Percentiles rank a stretch among this genome's conserved stretches.
phyloP scores from a whole-genome alignment of 345 rosid species.

The Salix brachista region DNA sequence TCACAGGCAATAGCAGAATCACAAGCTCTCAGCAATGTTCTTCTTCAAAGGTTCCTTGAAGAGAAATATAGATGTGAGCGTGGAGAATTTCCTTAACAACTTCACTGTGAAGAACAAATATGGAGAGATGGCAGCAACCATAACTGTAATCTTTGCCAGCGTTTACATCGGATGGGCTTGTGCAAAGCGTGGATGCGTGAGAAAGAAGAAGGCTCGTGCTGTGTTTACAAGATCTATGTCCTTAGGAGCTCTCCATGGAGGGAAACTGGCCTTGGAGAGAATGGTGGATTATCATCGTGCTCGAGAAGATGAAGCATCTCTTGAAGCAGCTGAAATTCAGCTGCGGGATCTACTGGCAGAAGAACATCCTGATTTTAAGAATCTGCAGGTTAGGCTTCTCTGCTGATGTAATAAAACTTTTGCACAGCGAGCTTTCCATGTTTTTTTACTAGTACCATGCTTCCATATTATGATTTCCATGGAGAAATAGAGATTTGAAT shows the following conservation, averaged over 20 bases:
- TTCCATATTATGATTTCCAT: not conserved
- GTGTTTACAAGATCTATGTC: constrained; percentile 38
- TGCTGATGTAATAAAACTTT: not conserved
- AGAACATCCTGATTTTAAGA: constrained; percentile 34
- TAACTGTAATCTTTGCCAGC: constrained; percentile 37
- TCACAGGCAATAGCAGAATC: not conserved
- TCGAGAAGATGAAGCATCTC: constrained; percentile 24
- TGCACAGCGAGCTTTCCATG: no score
- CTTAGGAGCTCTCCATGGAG: constrained; percentile 52
- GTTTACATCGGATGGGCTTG: constrained; percentile 43
- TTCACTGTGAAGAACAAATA: constrained; percentile 33
- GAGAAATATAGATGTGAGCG: not conserved
- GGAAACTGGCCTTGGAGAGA: constrained; percentile 49
- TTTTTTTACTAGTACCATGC: no score
- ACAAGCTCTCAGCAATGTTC: not conserved
- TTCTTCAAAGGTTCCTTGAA: not conserved
- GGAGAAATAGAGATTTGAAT: no score
- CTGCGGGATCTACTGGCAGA: constrained; percentile 26
- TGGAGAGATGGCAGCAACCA: constrained; percentile 36
- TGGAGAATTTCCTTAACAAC: constrained; percentile 21
- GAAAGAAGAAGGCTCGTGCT: constrained; percentile 10
- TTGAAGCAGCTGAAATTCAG: constrained; percentile 23
- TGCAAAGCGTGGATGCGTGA: constrained; percentile 25
- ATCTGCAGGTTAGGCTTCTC: constrained; percentile 43
- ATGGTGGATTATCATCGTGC: constrained; percentile 44